phyloP scores from a whole-genome alignment of 768 basidiomycete genomes.

The Mycena olivaceomarginata region DNA sequence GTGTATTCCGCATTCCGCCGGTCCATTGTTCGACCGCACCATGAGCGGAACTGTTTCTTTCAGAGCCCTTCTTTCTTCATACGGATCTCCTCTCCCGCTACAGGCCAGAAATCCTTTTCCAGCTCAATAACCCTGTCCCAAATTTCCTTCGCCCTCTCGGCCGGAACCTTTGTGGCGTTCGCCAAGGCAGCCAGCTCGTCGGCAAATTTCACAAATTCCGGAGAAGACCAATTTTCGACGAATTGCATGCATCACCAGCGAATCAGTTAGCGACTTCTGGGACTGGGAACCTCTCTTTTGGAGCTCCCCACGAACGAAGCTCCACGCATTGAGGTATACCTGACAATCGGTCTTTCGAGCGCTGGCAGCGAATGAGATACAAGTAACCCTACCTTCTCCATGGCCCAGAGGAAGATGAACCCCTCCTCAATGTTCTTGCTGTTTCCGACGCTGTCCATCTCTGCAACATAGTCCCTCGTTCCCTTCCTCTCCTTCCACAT shows the following conservation, averaged over 20 bases:
- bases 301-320: slow-evolving; percentile 59
- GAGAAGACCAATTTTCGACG: slow-evolving; percentile 77
- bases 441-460: no score
- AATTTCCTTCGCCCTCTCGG: slow-evolving; percentile 65
- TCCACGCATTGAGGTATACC: slow-evolving; percentile 86
- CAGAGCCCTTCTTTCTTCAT: not conserved
- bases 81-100: slow-evolving; percentile 57
- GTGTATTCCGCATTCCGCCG: no score
- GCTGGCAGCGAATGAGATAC: not conserved
- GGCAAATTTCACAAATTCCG: slow-evolving; percentile 74
- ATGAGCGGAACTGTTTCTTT: not conserved
- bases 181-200: slow-evolving; percentile 68
- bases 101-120: slow-evolving; percentile 78
- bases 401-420: no score
- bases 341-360: slow-evolving; percentile 46
- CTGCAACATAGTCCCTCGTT: no score
- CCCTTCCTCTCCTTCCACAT: no score
- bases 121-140: slow-evolving; percentile 78
- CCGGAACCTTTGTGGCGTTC: slow-evolving; percentile 62
- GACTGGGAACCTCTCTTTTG: slow-evolving; percentile 26
- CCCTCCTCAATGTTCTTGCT: no score
- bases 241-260: slow-evolving; percentile 69
- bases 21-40: not conserved
- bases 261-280: no score
- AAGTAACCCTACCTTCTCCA: slow-evolving; percentile 62